Evolutionary conservation across 2,329 filamentous ascomycete genomes (phyloP).

Genomic region (Hypocrella siamensis): DNA sequence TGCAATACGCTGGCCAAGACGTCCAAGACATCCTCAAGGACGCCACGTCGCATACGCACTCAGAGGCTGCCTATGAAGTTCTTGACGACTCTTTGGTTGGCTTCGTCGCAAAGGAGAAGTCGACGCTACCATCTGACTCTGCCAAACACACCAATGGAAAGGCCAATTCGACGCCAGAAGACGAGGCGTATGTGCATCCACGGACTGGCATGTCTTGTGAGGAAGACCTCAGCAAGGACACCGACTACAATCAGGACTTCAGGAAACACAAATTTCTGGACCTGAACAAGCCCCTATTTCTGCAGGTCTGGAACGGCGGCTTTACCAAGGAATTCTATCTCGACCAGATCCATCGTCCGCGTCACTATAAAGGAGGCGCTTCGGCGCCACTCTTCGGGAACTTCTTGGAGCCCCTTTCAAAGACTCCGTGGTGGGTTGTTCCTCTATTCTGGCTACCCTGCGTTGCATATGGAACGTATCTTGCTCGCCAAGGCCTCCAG

Average conservation of each 20-base stretch:
- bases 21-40: slow-evolving; percentile 71
- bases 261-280: slow-evolving; percentile 90
- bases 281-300: slow-evolving; percentile 65
- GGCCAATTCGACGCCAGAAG: slow-evolving; percentile 9
- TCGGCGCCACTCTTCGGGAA: slow-evolving; percentile 94
- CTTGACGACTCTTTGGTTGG: slow-evolving; percentile 77
- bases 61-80: slow-evolving; percentile 89
- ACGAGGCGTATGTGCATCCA: slow-evolving; percentile 28
- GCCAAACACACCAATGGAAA: slow-evolving; percentile 13
- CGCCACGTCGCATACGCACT: slow-evolving; percentile 67
- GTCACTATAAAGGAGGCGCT: slow-evolving; percentile 86
- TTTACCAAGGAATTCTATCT: slow-evolving; percentile 96
- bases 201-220: slow-evolving; percentile 79
- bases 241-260: slow-evolving; percentile 61
- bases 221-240: slow-evolving; percentile 77
- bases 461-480: slow-evolving; percentile 54
- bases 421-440: slow-evolving; percentile 88
- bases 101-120: slow-evolving; percentile 51
- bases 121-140: slow-evolving; percentile 14
- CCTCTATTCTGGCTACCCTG: slow-evolving; percentile 75
- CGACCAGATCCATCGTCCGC: slow-evolving; percentile 85
- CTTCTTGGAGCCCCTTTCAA: slow-evolving; percentile 91
- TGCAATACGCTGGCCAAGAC: slow-evolving; percentile 84
- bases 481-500: slow-evolving; percentile 46
- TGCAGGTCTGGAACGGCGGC: slow-evolving; percentile 75